phyloP scores from a whole-genome alignment of 208 protist species.

The Acanthamoeba royreba region DNA sequence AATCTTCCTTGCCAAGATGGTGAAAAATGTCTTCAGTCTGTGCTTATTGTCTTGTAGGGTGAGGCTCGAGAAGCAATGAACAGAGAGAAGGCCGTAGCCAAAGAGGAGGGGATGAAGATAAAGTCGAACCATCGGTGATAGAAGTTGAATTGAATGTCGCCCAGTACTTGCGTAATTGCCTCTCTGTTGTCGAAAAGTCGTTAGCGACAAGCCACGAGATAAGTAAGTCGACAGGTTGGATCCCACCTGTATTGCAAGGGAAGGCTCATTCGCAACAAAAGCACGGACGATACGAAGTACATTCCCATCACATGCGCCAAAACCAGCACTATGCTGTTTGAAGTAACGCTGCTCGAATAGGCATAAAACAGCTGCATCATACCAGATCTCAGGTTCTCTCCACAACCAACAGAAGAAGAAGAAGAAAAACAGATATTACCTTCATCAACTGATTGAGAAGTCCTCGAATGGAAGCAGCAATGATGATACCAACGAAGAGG shows the following conservation, averaged over 20 bases:
- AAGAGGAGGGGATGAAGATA: slow-evolving; percentile 68
- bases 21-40: not conserved
- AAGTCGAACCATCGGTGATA: slow-evolving; percentile 83
- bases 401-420: not conserved
- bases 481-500: slow-evolving; percentile 75
- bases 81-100: slow-evolving; percentile 14
- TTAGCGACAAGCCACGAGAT: not conserved
- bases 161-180: slow-evolving; percentile 75
- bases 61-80: not conserved
- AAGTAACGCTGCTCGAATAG: slow-evolving; percentile 68
- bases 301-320: slow-evolving; percentile 81
- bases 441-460: slow-evolving; percentile 79
- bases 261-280: slow-evolving; percentile 80
- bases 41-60: not conserved
- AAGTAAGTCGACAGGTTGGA: slow-evolving; percentile 16
- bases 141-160: slow-evolving; percentile 79
- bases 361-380: slow-evolving; percentile 75
- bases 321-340: slow-evolving; percentile 73
- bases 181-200: slow-evolving; percentile 6
- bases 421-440: slow-evolving; percentile 49
- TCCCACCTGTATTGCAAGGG: slow-evolving; percentile 72
- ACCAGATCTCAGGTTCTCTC: not conserved
- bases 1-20: too few species aligned
- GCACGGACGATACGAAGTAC: slow-evolving; percentile 81
- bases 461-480: slow-evolving; percentile 73